phyloP scores from a whole-genome alignment of 805 yeast species.

The Candida chauliodis region DNA sequence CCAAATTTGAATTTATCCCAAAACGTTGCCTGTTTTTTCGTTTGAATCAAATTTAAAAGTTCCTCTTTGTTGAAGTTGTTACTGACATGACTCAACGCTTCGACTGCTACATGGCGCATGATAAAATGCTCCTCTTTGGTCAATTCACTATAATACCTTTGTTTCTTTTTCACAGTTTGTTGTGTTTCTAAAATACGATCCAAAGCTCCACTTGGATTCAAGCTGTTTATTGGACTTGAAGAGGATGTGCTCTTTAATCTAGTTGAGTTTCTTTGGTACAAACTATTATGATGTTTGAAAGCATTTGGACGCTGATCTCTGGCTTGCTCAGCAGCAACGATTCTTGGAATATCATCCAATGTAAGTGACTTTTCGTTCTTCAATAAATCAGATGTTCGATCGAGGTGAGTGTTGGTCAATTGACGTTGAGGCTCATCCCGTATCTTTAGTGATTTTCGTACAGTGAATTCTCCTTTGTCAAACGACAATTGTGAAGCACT shows the following conservation, averaged over 20 bases:
- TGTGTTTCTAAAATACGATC: slow-evolving; percentile 9
- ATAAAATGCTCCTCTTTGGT: slow-evolving; percentile 53
- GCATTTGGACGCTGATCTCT: slow-evolving; percentile 91
- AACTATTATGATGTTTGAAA: slow-evolving; percentile 68
- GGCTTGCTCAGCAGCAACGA: slow-evolving; percentile 96
- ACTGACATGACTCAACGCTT: slow-evolving; percentile 40
- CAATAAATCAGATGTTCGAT: slow-evolving; percentile 65
- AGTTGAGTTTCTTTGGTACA: slow-evolving; percentile 31
- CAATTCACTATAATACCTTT: slow-evolving; percentile 62
- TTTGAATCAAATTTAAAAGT: slow-evolving; percentile 38
- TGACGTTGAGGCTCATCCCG: slow-evolving; percentile 39
- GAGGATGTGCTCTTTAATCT: background rate
- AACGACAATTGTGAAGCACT: slow-evolving; percentile 9
- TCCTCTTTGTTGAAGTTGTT: slow-evolving; percentile 27
- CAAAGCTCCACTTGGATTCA: slow-evolving; percentile 10
- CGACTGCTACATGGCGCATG: slow-evolving; percentile 56
- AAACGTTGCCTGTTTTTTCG: slow-evolving; percentile 43
- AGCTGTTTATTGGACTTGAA: background rate
- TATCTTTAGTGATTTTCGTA: slow-evolving; percentile 24
- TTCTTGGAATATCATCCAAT: slow-evolving; percentile 92
- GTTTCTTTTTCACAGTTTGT: slow-evolving; percentile 15
- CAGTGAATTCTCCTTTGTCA: slow-evolving; percentile 20
- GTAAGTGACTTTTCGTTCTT: slow-evolving; percentile 83
- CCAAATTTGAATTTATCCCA: slow-evolving; percentile 51
- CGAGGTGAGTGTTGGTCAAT: slow-evolving; percentile 37